phyloP scores from a whole-genome alignment of 495 filamentous ascomycete species.

The Xylaria castorea region DNA sequence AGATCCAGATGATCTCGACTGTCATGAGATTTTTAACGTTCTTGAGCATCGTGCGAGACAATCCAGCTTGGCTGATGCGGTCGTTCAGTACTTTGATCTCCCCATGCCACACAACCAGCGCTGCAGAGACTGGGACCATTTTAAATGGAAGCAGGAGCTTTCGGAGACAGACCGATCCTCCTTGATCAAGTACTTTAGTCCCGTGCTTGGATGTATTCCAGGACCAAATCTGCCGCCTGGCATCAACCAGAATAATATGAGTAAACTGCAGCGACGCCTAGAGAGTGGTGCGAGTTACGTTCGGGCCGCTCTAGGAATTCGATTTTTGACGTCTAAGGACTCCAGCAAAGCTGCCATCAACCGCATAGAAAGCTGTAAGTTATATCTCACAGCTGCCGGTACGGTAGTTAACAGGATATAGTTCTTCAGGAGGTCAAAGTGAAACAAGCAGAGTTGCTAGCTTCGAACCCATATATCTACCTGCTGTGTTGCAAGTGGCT shows the following conservation, averaged over 20 bases:
- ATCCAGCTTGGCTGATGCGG: constrained; percentile 41
- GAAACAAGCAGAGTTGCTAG: constrained; percentile 30
- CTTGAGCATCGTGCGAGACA: constrained; percentile 46
- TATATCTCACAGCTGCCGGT: background rate
- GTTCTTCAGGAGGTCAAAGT: constrained; percentile 29
- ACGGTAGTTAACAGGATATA: constrained; percentile 26
- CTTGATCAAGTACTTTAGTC: constrained; percentile 19
- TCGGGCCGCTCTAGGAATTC: constrained; percentile 22
- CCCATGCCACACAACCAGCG: constrained; percentile 28
- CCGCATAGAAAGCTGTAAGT: constrained; percentile 30
- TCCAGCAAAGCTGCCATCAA: background rate
- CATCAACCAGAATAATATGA: constrained; percentile 28
- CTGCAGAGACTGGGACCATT: constrained; percentile 34
- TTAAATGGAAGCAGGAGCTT: constrained; percentile 23
- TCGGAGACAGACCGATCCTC: constrained; percentile 8
- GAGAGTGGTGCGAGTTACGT: constrained; percentile 29
- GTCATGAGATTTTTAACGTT: constrained; percentile 44
- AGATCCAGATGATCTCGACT: constrained; percentile 25
- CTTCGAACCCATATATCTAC: constrained; percentile 21
- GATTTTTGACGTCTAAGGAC: constrained; percentile 6
- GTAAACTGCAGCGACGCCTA: constrained; percentile 24
- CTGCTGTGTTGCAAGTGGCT: constrained; percentile 30
- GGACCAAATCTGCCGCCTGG: constrained; percentile 31
- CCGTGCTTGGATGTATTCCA: constrained; percentile 26
- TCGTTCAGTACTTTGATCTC: constrained; percentile 39